These are phyloP conservation scores for Trichoderma oligosporum DNA, from an alignment of 2,329 filamentous ascomycete genomes.

Conservation along the genomic window DNA sequence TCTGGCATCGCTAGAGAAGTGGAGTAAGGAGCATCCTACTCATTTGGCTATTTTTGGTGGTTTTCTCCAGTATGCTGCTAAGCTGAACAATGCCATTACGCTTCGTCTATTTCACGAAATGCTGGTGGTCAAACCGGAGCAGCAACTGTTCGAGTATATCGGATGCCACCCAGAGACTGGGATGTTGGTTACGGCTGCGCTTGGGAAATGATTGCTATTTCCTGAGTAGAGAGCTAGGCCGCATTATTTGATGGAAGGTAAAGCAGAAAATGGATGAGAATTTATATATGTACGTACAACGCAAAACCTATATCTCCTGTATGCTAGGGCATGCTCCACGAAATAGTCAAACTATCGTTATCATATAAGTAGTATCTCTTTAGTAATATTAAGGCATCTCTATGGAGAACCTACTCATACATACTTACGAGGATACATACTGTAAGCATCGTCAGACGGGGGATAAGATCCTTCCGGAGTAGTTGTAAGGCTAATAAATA, in stretches of 20 bases:
- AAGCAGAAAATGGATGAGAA: not conserved
- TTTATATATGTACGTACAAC: no score
- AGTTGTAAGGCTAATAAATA: no score
- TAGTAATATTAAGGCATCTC: no score
- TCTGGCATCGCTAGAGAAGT: constrained; percentile 37
- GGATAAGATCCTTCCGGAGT: no score
- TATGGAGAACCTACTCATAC: no score
- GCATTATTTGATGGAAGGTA: not conserved
- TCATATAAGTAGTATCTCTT: no score
- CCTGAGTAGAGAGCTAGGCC: not conserved
- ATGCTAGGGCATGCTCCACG: no score
- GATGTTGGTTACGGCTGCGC: constrained; percentile 29
- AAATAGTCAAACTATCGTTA: no score
- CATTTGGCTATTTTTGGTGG: constrained; percentile 41
- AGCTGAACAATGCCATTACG: constrained; percentile 31
- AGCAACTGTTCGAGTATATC: constrained; percentile 43
- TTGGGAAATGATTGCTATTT: not conserved
- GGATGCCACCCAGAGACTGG: constrained; percentile 37
- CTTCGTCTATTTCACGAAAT: constrained; percentile 42
- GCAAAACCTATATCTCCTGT: no score
- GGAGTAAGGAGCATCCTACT: constrained; percentile 39
- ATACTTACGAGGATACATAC: no score
- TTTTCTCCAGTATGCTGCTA: constrained; percentile 38
- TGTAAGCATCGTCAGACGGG: no score
- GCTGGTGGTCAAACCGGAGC: constrained; percentile 35